A percentile compares a stretch with the other conserved stretches of the same genome.
These are phyloP conservation scores for Parathielavia appendiculata DNA, from an alignment of 495 filamentous ascomycete genomes.

Conservation along the genomic window DNA sequence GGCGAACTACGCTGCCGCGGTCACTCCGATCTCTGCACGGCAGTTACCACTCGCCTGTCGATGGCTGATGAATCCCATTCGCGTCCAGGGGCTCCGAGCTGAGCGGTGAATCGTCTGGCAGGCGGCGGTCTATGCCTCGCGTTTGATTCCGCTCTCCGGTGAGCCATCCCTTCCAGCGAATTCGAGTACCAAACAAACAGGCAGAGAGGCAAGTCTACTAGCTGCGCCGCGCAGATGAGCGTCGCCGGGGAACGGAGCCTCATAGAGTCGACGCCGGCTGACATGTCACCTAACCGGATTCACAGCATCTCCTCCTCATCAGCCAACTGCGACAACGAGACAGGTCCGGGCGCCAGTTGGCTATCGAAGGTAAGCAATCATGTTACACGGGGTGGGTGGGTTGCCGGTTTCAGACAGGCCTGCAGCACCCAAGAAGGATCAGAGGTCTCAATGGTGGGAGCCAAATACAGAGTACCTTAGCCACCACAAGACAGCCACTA, in stretches of 20 bases:
- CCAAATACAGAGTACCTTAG: too few relatives aligned
- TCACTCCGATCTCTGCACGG: too few relatives aligned
- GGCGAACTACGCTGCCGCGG: too few relatives aligned
- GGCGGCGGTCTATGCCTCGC: too few relatives aligned
- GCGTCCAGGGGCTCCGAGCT: not conserved
- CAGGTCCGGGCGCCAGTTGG: not conserved
- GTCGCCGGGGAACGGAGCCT: not conserved
- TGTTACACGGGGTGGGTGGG: not conserved
- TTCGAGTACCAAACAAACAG: not conserved
- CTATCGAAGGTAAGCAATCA: not conserved
- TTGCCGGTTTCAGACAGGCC: not conserved
- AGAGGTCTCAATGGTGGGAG: not conserved
- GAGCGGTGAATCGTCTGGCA: too few relatives aligned
- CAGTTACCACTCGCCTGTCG: too few relatives aligned
- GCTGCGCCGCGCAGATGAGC: constrained; percentile 1
- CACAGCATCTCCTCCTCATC: not conserved
- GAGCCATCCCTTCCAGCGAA: not conserved
- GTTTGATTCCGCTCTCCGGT: not conserved
- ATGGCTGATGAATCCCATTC: not conserved
- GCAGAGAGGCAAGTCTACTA: too few relatives aligned
- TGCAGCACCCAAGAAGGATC: not conserved
- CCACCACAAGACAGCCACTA: not conserved
- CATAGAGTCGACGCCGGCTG: not conserved
- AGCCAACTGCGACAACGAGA: not conserved
- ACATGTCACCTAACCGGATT: not conserved